Conservation (phyloP, 495 filamentous ascomycete species). For the Terfezia boudieri region DNA sequence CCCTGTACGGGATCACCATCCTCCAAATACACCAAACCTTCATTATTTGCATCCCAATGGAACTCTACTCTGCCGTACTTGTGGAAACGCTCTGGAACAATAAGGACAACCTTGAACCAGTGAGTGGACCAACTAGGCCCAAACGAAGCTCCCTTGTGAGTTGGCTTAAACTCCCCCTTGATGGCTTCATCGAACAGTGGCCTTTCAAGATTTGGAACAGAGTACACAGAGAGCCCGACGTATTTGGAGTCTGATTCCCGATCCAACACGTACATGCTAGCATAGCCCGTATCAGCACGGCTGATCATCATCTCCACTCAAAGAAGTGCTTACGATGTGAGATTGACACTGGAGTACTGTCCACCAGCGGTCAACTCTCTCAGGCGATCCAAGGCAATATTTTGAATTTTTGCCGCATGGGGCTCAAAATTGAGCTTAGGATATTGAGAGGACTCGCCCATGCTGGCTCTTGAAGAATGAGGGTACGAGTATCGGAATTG, state of each 20-base stretch:
- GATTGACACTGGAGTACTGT: conserved; percentile 33
- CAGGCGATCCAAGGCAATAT: conserved; percentile 35
- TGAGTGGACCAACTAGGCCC: conserved; percentile 97
- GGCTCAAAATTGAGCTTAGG: neutral
- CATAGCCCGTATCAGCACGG: too few relatives aligned
- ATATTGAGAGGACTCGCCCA: neutral
- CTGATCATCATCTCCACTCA: neutral
- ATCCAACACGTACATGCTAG: conserved; percentile 30
- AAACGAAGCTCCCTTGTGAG: conserved; percentile 54
- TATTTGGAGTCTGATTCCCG: conserved; percentile 45
- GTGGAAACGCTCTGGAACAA: conserved; percentile 45
- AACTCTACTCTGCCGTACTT: conserved; percentile 66
- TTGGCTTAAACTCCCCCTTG: conserved; percentile 50
- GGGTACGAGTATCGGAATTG: neutral
- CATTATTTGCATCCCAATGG: conserved; percentile 84
- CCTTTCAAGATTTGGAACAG: conserved; percentile 50
- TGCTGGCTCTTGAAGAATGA: neutral
- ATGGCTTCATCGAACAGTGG: conserved; percentile 82
- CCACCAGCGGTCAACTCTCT: conserved; percentile 54
- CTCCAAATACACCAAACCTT: conserved; percentile 74
- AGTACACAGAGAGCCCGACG: conserved; percentile 73
- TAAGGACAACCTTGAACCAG: conserved; percentile 74
- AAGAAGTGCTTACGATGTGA: conserved; percentile 35
- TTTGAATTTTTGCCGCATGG: neutral
- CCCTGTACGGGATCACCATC: conserved; percentile 80